Evolutionary conservation across 2,329 filamentous ascomycete species (phyloP).

Genomic region (Cadophora malorum): DNA sequence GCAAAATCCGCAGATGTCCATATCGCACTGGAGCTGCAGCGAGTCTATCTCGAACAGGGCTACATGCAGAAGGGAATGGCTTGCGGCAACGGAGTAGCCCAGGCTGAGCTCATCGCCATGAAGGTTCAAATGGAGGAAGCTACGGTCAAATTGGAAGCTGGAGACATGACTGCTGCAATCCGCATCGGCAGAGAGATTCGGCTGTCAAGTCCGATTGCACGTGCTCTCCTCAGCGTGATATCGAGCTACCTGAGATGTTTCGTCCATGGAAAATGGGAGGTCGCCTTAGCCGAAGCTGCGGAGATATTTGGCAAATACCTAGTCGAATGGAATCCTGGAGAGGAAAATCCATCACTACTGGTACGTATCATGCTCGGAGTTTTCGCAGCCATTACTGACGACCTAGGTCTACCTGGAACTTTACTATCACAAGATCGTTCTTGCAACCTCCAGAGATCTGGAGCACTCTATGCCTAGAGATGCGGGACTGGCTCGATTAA

Average conservation of each 20-base stretch:
- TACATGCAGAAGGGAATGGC: constrained; percentile 5
- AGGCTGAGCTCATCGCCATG: background rate
- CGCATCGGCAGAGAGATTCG: background rate
- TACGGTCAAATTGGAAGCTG: background rate
- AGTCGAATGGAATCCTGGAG: background rate
- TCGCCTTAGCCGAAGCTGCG: constrained; percentile 2
- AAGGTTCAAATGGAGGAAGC: background rate
- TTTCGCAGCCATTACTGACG: background rate
- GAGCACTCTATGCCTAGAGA: background rate
- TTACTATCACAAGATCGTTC: constrained; percentile 13
- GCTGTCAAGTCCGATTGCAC: background rate
- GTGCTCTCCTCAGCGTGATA: background rate
- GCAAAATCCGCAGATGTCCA: background rate
- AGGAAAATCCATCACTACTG: background rate
- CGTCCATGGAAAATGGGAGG: constrained; percentile 3
- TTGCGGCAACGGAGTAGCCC: background rate
- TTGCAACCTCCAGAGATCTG: background rate
- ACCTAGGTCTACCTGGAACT: background rate
- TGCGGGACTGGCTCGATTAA: background rate
- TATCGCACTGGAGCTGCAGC: background rate
- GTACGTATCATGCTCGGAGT: background rate
- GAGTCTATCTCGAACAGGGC: background rate
- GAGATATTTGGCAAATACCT: background rate
- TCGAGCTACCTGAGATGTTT: constrained; percentile 10
- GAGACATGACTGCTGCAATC: background rate